Evolutionary conservation across 140 eudicot species (phyloP), one percentile per base, ranked within the genome.

Genomic region (Anethum foeniculum): DNA sequence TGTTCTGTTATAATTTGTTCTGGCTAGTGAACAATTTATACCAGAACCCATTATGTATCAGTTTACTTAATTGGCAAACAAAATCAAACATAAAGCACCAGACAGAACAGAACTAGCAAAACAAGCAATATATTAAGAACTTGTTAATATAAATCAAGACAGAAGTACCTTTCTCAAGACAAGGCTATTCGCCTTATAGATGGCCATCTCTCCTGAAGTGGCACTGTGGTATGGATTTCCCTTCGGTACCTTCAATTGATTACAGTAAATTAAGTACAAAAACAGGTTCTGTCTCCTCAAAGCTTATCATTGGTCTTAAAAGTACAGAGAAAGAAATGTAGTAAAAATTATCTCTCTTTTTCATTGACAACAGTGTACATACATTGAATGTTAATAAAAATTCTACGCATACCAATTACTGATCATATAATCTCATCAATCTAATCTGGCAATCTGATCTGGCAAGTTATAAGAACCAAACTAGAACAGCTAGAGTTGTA

Each of bases 191-290:
- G 99, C 89, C 75, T 86, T 83, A 84, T 95, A 95, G 64, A 95
- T 84, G 77, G 95, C 90, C 85, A 89, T 92, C 81, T 95, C 99
- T 51, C 99, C 99, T 30, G 97, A 94, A 34, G 97, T 94, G 77
- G 98, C 94, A 87, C 98, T 94, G 85, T 94, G 97, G 85, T 92
- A 89, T 11, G 97, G 99, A 80, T 92, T 90, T 62, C 99, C 99
- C 80, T 90, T 95, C 11, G 99, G 97, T 83, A 95, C 93, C 98
- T 93, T 80, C 56, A 82, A 64, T 80, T 41, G 64, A 83, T 78
- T 36, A 51, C 80, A 73, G 80, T 25, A 60, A 80, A 73, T 65
- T 74, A 34, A 69, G 73, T 34, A 68, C 21, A 43, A 12, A n/a
- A 32, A 77, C 39, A 52, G n/a, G 14, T 25, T 23, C 32, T 5